A percentile compares a stretch with the other conserved stretches of the same genome.
Evolutionary conservation across 2,329 filamentous ascomycete species (phyloP).

Genomic region (Cladosporium sp.): DNA sequence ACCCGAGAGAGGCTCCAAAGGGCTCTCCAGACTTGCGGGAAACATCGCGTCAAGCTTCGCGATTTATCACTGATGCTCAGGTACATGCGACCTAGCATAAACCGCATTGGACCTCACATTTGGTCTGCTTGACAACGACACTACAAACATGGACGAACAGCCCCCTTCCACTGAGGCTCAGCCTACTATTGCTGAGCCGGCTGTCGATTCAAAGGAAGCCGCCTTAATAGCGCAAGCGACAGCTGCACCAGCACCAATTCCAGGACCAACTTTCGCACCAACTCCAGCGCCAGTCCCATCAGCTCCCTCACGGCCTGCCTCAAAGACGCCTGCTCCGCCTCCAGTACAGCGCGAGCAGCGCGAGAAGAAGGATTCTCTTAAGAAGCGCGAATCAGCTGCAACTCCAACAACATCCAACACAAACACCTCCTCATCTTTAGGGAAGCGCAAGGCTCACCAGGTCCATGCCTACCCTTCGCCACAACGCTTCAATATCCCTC

Average conservation of each 20-base stretch:
- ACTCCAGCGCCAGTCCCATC: neutral
- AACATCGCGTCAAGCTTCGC: no score
- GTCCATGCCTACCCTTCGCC: constrained; percentile 38
- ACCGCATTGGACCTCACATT: no score
- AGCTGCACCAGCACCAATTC: constrained; percentile 13
- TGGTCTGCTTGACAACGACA: neutral
- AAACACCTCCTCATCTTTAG: constrained; percentile 27
- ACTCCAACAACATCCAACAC: constrained; percentile 33
- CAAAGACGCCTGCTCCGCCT: constrained; percentile 33
- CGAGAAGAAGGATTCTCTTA: constrained; percentile 47
- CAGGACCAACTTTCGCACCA: no score
- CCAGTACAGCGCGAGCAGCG: constrained; percentile 45
- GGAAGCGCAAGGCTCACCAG: constrained; percentile 35
- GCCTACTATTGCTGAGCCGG: neutral
- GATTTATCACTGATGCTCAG: no score
- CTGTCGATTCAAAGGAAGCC: neutral
- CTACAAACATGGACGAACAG: neutral
- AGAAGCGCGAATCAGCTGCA: constrained; percentile 47
- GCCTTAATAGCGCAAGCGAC: constrained; percentile 1
- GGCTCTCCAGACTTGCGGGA: no score
- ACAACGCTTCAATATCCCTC: constrained; percentile 47
- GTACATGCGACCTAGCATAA: no score
- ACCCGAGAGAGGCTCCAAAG: no score
- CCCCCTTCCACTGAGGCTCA: neutral
- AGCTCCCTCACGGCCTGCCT: constrained; percentile 27